A percentile compares a stretch with the other conserved stretches of the same genome.
Conservation (phyloP, 257 asterid genomes). For the Nicotiana knightiana region DNA sequence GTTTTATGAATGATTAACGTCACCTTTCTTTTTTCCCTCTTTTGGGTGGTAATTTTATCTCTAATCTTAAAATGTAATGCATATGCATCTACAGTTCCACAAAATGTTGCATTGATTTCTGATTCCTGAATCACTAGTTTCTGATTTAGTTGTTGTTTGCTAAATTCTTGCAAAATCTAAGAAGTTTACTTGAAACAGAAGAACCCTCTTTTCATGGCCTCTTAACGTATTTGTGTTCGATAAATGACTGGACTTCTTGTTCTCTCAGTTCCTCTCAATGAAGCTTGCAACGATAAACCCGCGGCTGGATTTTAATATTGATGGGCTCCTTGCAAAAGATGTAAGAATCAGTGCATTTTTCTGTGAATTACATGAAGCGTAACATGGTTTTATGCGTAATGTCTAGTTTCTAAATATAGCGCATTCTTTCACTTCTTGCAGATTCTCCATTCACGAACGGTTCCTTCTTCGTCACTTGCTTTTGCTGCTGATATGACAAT, state of each 20-base stretch:
- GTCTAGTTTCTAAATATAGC: background rate
- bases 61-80: background rate
- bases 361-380: background rate
- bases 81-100: background rate
- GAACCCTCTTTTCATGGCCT: background rate
- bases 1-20: background rate
- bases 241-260: conserved; percentile 7
- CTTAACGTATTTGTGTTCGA: background rate
- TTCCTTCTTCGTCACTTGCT: conserved; percentile 46
- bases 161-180: background rate
- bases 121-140: background rate
- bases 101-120: background rate
- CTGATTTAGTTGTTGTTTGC: background rate
- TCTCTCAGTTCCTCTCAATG: conserved; percentile 84
- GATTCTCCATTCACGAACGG: conserved; percentile 50
- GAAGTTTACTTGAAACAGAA: background rate
- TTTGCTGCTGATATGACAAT: conserved; percentile 46
- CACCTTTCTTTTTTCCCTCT: background rate
- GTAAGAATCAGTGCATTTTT: conserved; percentile 38
- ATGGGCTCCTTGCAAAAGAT: conserved; percentile 69
- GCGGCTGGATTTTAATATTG: conserved; percentile 56
- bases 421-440: conserved; percentile 11
- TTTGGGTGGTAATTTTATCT: background rate
- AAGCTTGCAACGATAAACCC: conserved; percentile 94
- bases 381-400: background rate